These are phyloP conservation scores for Penicillium sp. DNA, from an alignment of 2,329 filamentous ascomycete species.

Conservation along the genomic window DNA sequence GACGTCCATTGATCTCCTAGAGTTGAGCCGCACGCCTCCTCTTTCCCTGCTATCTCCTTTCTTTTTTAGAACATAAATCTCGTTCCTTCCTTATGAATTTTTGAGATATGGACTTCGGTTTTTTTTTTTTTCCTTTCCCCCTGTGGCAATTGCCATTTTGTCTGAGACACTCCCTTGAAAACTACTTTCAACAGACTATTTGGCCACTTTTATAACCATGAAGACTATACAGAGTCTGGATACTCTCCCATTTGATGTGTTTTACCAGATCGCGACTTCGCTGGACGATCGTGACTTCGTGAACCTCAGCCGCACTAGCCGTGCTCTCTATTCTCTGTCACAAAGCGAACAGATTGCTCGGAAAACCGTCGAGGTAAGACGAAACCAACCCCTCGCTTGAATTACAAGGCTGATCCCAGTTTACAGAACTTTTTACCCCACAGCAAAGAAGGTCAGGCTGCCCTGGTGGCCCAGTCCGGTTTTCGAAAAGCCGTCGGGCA, in stretches of 20 bases:
- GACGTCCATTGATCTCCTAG: background rate
- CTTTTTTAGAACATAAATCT: background rate
- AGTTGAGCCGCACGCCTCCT: background rate
- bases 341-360: slow-evolving; percentile 58
- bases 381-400: background rate
- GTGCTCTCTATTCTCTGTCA: slow-evolving; percentile 53
- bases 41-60: background rate
- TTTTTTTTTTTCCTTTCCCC: background rate
- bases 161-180: background rate
- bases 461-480: slow-evolving; percentile 36
- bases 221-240: slow-evolving; percentile 36
- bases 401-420: slow-evolving; percentile 7
- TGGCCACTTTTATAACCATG: slow-evolving; percentile 4
- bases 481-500: slow-evolving; percentile 59
- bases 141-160: background rate
- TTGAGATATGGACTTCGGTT: background rate
- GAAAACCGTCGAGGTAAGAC: slow-evolving; percentile 56
- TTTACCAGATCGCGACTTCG: slow-evolving; percentile 57
- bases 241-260: slow-evolving; percentile 63
- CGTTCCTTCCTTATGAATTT: background rate
- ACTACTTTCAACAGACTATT: background rate
- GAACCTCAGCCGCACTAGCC: slow-evolving; percentile 55
- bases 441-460: slow-evolving; percentile 48
- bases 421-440: slow-evolving; percentile 44
- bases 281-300: slow-evolving; percentile 61